Conservation (phyloP, 2,329 filamentous ascomycete genomes). For the Fusarium phyllophilum region DNA sequence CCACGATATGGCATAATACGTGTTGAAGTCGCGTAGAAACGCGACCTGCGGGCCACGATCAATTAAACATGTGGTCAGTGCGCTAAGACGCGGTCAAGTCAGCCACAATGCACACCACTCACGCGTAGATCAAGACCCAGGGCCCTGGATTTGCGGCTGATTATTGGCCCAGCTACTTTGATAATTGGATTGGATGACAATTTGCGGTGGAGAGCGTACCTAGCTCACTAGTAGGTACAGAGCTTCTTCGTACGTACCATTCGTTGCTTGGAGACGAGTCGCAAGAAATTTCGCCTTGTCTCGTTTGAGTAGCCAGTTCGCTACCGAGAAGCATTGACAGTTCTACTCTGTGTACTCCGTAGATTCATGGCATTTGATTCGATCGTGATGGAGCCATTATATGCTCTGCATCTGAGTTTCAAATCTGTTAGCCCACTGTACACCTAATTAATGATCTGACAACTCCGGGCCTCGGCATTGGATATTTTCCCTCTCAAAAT, state of each 20-base stretch:
- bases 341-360: background rate
- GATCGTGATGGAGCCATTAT: slow-evolving; percentile 14
- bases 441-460: background rate
- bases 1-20: slow-evolving; percentile 32
- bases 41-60: slow-evolving; percentile 44
- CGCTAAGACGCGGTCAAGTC: slow-evolving; percentile 19
- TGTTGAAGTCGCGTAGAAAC: slow-evolving; percentile 47
- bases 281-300: slow-evolving; percentile 1
- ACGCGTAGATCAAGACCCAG: background rate
- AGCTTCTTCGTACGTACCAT: background rate
- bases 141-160: background rate
- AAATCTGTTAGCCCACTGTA: slow-evolving; percentile 32
- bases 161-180: slow-evolving; percentile 8
- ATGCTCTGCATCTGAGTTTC: slow-evolving; percentile 20
- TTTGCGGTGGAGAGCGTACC: background rate
- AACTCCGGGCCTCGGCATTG: slow-evolving; percentile 8
- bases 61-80: slow-evolving; percentile 47
- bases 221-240: background rate
- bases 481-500: slow-evolving; percentile 6
- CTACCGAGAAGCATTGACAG: slow-evolving; percentile 7
- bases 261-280: slow-evolving; percentile 19
- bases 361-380: slow-evolving; percentile 1
- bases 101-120: slow-evolving; percentile 24
- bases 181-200: slow-evolving; percentile 35
- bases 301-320: slow-evolving; percentile 31